Evolutionary conservation across 139 green algal species (phyloP).

Genomic region (Nannochloris sp.): DNA sequence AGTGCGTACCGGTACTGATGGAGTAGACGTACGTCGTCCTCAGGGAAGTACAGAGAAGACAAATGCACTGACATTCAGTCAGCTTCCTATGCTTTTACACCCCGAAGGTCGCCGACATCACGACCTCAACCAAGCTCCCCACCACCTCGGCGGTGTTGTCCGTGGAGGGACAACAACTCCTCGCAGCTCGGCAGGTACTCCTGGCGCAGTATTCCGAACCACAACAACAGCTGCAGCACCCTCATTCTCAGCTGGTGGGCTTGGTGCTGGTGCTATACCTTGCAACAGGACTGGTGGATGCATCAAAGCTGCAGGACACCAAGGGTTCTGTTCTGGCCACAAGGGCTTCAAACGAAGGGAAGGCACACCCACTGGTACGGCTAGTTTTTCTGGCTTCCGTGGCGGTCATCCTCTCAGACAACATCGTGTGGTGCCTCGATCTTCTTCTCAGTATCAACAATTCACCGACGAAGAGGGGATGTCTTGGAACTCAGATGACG

Average conservation of each 20-base stretch:
- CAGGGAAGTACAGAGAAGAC: too few relatives aligned
- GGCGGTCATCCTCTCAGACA: not conserved
- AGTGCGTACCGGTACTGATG: not conserved
- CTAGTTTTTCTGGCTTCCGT: too few relatives aligned
- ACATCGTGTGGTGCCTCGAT: not conserved
- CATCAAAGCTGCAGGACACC: slow-evolving; percentile 35
- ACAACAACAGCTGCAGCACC: not conserved
- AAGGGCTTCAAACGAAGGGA: slow-evolving; percentile 37
- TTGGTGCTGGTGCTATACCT: not conserved
- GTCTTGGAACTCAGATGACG: slow-evolving; percentile 4
- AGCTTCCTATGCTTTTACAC: slow-evolving; percentile 21
- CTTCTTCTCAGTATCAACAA: not conserved
- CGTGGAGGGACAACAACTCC: not conserved
- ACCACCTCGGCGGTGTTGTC: not conserved
- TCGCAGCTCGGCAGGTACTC: not conserved
- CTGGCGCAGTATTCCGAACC: too few relatives aligned
- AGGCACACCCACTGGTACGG: not conserved
- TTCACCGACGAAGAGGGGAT: not conserved
- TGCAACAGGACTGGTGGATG: slow-evolving; percentile 34
- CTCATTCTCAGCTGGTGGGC: not conserved
- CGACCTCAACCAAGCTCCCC: not conserved
- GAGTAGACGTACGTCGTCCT: too few relatives aligned
- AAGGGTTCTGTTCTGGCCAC: slow-evolving; percentile 44
- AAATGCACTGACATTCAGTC: slow-evolving; percentile 4
- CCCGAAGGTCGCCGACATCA: not conserved